A percentile compares a stretch with the other conserved stretches of the same genome.
Conservation (phyloP, 345 rosid species). For the Brassica incana region DNA sequence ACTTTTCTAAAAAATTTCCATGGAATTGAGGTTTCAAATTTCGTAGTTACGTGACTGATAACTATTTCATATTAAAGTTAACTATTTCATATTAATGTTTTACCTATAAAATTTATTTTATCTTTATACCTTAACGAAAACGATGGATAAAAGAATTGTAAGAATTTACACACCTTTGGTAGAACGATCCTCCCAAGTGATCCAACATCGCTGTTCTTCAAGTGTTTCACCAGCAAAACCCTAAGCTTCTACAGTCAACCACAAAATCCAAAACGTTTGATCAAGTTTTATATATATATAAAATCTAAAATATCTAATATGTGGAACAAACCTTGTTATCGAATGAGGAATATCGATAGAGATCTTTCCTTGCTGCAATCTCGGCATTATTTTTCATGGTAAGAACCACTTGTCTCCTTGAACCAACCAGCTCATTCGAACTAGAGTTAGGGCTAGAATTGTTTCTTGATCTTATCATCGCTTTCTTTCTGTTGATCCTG, state of each 20-base stretch:
- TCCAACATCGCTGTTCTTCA: slow-evolving; percentile 88
- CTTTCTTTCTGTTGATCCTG: slow-evolving; percentile 62
- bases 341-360: slow-evolving; percentile 42
- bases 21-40: not conserved
- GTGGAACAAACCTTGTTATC: slow-evolving; percentile 50
- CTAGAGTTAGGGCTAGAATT: slow-evolving; percentile 35
- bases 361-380: slow-evolving; percentile 29
- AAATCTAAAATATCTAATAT: not conserved
- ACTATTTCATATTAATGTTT: not conserved
- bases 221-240: slow-evolving; percentile 53
- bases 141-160: slow-evolving; percentile 14
- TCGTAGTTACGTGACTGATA: slow-evolving; percentile 4
- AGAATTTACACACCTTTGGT: slow-evolving; percentile 67
- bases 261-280: slow-evolving; percentile 8
- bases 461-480: slow-evolving; percentile 53
- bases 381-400: slow-evolving; percentile 2
- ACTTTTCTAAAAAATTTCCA: not conserved
- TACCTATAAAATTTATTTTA: not conserved
- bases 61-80: not conserved
- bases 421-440: slow-evolving; percentile 20
- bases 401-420: slow-evolving; percentile 36
- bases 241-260: slow-evolving; percentile 53
- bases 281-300: not conserved
- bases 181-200: slow-evolving; percentile 76
- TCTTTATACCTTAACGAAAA: not conserved